Conservation (phyloP, 1,284 basidiomycete species). For the Malassezia caprae region DNA sequence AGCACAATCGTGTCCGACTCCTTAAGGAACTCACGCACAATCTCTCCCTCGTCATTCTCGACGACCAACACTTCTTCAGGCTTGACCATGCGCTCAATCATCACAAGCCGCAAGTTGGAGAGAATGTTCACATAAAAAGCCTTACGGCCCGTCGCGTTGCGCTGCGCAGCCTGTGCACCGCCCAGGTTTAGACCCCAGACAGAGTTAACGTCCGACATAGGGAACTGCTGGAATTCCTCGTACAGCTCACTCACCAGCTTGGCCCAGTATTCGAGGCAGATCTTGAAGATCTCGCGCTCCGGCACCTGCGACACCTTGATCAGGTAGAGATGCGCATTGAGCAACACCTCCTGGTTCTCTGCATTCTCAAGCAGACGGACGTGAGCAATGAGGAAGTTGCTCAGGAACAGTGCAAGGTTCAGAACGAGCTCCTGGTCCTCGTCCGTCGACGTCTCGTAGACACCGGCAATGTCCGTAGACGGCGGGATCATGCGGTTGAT, state of each 20-base stretch:
- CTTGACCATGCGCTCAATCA: conserved; percentile 99
- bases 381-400: conserved; percentile 79
- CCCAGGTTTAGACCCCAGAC: conserved; percentile 74
- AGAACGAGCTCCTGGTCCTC: conserved; percentile 93
- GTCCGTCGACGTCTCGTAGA: conserved; percentile 81
- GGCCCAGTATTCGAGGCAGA: conserved; percentile 96
- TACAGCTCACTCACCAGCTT: conserved; percentile 95
- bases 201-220: conserved; percentile 83
- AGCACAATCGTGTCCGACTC: conserved; percentile 96
- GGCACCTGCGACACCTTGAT: conserved; percentile 97
- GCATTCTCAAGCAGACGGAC: conserved; percentile 85
- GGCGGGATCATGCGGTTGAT: conserved; percentile 53
- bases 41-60: conserved; percentile 98
- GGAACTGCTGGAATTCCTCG: conserved; percentile 85
- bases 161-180: conserved; percentile 15
- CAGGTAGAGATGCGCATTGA: conserved; percentile 77
- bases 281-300: conserved; percentile 98
- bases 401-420: conserved; percentile 90
- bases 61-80: conserved; percentile 92
- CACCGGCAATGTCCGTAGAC: conserved; percentile 69
- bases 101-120: conserved; percentile 85
- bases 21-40: conserved; percentile 98
- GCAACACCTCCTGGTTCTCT: conserved; percentile 77
- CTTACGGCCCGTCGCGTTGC: conserved; percentile 60
- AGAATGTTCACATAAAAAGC: conserved; percentile 80